Conservation (phyloP, 2,329 filamentous ascomycete species). For the Fusarium sp. region DNA sequence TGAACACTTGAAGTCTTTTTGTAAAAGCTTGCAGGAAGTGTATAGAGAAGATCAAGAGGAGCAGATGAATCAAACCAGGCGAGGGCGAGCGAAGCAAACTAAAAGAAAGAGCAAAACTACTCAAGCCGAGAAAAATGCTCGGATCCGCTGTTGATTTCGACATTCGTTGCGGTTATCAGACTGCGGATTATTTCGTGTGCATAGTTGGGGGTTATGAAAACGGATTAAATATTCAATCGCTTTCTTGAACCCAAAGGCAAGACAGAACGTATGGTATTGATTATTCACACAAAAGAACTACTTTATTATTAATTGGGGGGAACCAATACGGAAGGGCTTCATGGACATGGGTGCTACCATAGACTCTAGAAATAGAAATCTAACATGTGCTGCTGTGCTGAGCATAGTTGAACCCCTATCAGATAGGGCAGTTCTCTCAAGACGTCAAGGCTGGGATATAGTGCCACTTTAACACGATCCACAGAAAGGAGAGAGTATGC, state of each 20-base stretch:
- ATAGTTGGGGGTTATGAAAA: background rate
- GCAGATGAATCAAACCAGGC: background rate
- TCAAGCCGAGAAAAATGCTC: background rate
- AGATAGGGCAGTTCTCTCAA: too few relatives aligned
- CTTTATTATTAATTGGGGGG: background rate
- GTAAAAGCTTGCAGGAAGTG: background rate
- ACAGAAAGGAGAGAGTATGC: too few relatives aligned
- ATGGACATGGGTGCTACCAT: background rate
- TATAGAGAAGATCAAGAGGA: background rate
- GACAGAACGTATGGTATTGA: background rate
- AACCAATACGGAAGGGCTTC: background rate
- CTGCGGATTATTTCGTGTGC: background rate
- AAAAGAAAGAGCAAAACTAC: constrained; percentile 2
- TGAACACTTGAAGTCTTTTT: constrained; percentile 13
- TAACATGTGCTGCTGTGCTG: background rate
- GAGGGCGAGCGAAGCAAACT: background rate
- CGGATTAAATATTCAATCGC: background rate
- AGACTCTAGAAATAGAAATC: background rate
- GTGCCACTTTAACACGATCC: too few relatives aligned
- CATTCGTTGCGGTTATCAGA: background rate
- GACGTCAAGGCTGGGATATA: too few relatives aligned
- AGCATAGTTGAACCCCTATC: background rate
- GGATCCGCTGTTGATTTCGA: constrained; percentile 1
- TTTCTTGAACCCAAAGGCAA: background rate
- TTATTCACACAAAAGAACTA: background rate